Percentiles rank a stretch among this genome's conserved stretches.
Conservation (phyloP, 2,329 filamentous ascomycete genomes). For the Knufia fluminis region DNA sequence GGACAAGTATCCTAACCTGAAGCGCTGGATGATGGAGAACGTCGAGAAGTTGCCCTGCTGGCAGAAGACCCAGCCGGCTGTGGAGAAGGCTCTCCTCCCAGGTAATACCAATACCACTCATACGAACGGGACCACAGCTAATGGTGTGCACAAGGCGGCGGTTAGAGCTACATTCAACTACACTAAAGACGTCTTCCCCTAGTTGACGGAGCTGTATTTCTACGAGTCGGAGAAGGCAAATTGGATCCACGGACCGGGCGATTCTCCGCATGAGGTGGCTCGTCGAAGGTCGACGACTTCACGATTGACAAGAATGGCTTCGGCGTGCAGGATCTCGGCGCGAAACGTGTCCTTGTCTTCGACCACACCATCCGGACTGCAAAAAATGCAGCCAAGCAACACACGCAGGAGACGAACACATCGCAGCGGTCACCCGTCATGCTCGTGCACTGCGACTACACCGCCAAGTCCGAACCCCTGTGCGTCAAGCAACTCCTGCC, state of each 20-base stretch:
- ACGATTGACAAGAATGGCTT: conserved; percentile 40
- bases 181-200: conserved; percentile 36
- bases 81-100: conserved; percentile 31
- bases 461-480: conserved; percentile 34
- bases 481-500: conserved; percentile 39
- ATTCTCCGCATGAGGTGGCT: conserved; percentile 32
- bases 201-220: conserved; percentile 30
- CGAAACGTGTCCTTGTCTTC: conserved; percentile 39
- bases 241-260: conserved; percentile 35
- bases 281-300: conserved; percentile 35
- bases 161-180: conserved; percentile 40
- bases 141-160: conserved; percentile 14
- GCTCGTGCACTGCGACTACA: conserved; percentile 37
- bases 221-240: conserved; percentile 30
- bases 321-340: conserved; percentile 37
- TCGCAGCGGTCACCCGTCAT: conserved; percentile 20
- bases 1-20: conserved; percentile 31
- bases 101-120: conserved; percentile 11
- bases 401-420: conserved; percentile 25
- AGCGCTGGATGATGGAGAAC: conserved; percentile 30
- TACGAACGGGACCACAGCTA: conserved; percentile 13
- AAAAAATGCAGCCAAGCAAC: conserved; percentile 20
- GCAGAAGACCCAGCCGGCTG: conserved; percentile 33
- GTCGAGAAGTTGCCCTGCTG: conserved; percentile 32
- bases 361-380: conserved; percentile 41